These are phyloP conservation scores for Aspergillus fischeri DNA, from an alignment of 2,329 filamentous ascomycete genomes.

Conservation along the genomic window DNA sequence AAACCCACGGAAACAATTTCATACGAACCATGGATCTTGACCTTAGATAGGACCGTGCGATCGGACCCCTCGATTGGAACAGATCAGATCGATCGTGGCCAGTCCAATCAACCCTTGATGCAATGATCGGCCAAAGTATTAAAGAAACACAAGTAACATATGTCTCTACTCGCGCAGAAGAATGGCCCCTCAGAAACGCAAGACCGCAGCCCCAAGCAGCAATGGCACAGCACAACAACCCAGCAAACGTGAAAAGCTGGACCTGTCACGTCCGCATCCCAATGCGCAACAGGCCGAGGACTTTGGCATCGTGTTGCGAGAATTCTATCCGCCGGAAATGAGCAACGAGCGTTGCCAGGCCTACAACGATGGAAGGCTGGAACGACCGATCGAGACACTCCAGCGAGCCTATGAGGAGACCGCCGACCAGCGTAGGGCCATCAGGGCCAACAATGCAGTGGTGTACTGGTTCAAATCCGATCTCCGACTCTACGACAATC, in stretches of 20 bases:
- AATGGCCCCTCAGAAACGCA: constrained; percentile 27
- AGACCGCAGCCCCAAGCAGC: constrained; percentile 11
- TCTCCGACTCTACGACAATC: constrained; percentile 70
- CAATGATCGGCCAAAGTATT: not conserved
- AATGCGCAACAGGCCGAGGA: constrained; percentile 41
- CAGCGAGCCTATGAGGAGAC: constrained; percentile 60
- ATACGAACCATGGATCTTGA: not conserved
- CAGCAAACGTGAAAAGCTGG: constrained; percentile 16
- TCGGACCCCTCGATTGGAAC: not conserved
- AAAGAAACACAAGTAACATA: not conserved
- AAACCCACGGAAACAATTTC: not conserved
- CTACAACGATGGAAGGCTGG: constrained; percentile 66
- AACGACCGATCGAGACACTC: constrained; percentile 69
- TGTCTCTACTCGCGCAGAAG: not conserved
- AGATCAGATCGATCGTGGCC: not conserved
- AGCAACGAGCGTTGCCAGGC: constrained; percentile 70
- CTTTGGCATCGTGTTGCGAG: constrained; percentile 63
- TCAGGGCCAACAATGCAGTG: constrained; percentile 58
- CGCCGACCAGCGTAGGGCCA: constrained; percentile 46
- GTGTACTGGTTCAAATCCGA: constrained; percentile 93
- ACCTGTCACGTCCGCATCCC: constrained; percentile 24
- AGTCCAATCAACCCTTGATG: not conserved
- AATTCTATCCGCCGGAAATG: constrained; percentile 85
- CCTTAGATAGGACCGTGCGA: not conserved
- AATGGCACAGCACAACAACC: constrained; percentile 4